Conservation (phyloP, 2,329 filamentous ascomycete genomes). For the Nothophaeocryptopus gaeumannii region DNA sequence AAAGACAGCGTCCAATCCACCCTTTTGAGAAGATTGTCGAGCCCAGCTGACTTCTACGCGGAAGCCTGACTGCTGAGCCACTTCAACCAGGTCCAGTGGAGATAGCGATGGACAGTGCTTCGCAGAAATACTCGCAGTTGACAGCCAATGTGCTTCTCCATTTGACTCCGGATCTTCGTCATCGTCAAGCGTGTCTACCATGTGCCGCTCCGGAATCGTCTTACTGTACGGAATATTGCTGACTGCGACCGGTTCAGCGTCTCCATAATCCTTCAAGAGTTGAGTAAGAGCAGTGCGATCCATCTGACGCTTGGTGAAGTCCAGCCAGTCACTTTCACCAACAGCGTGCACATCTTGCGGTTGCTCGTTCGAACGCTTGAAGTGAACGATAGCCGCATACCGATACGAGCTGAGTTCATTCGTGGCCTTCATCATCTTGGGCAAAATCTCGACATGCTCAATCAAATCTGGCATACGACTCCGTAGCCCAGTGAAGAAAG, state of each 20-base stretch:
- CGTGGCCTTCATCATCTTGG: slow-evolving; percentile 15
- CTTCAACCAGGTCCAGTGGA: slow-evolving; percentile 5
- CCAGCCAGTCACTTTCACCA: slow-evolving; percentile 6
- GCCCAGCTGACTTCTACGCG: slow-evolving; percentile 12
- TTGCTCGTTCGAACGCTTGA: background rate
- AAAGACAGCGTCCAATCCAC: slow-evolving; percentile 15
- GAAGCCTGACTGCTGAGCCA: slow-evolving; percentile 6
- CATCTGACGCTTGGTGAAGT: slow-evolving; percentile 1
- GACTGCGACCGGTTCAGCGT: slow-evolving; percentile 5
- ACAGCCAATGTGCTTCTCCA: no score
- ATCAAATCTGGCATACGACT: slow-evolving; percentile 1
- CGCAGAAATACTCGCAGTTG: background rate
- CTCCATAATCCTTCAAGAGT: background rate
- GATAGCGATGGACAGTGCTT: background rate
- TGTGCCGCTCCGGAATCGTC: slow-evolving; percentile 5
- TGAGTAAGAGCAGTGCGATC: slow-evolving; percentile 1
- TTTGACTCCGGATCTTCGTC: background rate
- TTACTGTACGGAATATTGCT: slow-evolving; percentile 13
- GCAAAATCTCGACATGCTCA: slow-evolving; percentile 17
- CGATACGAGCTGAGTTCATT: slow-evolving; percentile 17
- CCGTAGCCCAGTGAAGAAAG: slow-evolving; percentile 12
- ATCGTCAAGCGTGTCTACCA: slow-evolving; percentile 5
- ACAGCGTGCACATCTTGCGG: background rate
- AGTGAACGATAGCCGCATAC: slow-evolving; percentile 11
- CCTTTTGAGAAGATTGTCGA: slow-evolving; percentile 11